phyloP scores from a whole-genome alignment of 2,329 filamentous ascomycete genomes.

The Colletotrichum echinochloae region DNA sequence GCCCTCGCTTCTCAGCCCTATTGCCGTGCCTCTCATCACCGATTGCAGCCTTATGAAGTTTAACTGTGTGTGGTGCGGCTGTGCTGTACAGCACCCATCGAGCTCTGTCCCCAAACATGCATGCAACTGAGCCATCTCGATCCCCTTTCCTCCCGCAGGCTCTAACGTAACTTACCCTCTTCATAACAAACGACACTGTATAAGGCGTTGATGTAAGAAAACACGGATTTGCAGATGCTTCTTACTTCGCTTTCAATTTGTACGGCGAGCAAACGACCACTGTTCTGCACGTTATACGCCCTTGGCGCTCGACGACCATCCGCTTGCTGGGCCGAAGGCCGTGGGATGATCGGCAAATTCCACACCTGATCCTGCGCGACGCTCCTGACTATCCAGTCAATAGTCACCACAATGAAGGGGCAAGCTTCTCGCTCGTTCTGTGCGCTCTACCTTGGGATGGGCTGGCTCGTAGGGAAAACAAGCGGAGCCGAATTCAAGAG shows the following conservation, averaged over 20 bases:
- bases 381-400: constrained; percentile 6
- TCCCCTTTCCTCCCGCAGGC: constrained; percentile 25
- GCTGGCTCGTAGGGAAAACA: not conserved
- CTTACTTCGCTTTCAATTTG: constrained; percentile 1
- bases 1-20: constrained; percentile 29
- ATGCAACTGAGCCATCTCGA: constrained; percentile 32
- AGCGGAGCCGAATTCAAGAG: constrained; percentile 46
- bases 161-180: constrained; percentile 30
- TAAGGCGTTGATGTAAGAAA: not conserved
- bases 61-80: constrained; percentile 35
- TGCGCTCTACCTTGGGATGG: constrained; percentile 13
- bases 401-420: constrained; percentile 12
- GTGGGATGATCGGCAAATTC: constrained; percentile 20
- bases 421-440: constrained; percentile 24
- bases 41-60: constrained; percentile 27
- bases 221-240: not conserved
- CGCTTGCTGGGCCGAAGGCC: constrained; percentile 9
- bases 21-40: constrained; percentile 31
- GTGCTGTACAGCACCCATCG: constrained; percentile 32
- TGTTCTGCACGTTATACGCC: not conserved
- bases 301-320: not conserved
- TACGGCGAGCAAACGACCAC: not conserved
- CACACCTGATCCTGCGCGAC: not conserved
- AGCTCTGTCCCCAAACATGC: constrained; percentile 36
- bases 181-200: constrained; percentile 13